Percentiles rank a stretch among this genome's conserved stretches.
These are phyloP conservation scores for Stagonosporopsis chrysanthemi DNA, from an alignment of 2,329 filamentous ascomycete genomes.

Conservation along the genomic window DNA sequence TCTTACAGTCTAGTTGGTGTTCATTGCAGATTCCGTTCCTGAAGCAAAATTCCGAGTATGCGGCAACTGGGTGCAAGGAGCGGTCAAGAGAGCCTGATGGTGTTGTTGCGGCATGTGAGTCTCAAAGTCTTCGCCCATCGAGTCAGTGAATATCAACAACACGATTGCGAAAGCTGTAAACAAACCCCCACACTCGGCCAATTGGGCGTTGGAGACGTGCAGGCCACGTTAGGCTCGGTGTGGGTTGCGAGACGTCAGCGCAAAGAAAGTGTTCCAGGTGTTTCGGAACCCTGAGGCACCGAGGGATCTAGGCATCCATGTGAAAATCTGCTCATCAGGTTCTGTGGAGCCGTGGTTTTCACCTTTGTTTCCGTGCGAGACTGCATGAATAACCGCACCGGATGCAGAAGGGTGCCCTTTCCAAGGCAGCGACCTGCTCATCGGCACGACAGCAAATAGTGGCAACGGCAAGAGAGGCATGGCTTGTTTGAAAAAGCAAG, in stretches of 20 bases:
- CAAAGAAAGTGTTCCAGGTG: constrained; percentile 32
- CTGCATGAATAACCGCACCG: constrained; percentile 24
- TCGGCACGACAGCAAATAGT: constrained; percentile 18
- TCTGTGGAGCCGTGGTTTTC: constrained; percentile 8
- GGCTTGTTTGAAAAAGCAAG: constrained; percentile 1
- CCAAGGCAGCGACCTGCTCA: constrained; percentile 41
- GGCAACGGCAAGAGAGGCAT: constrained; percentile 5
- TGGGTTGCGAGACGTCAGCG: constrained; percentile 30
- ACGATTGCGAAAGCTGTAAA: not conserved
- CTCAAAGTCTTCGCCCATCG: constrained; percentile 1
- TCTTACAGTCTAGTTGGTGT: not conserved
- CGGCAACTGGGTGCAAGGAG: not conserved
- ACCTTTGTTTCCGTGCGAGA: constrained; percentile 11
- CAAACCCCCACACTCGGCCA: not conserved
- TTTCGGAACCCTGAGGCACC: constrained; percentile 29
- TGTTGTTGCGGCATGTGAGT: not conserved
- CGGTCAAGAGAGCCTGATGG: not conserved
- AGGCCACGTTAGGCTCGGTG: constrained; percentile 1
- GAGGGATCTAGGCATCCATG: constrained; percentile 18
- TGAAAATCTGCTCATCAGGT: constrained; percentile 11
- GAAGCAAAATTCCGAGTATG: not conserved
- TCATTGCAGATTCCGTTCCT: not conserved
- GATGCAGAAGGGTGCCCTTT: constrained; percentile 28
- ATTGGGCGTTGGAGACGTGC: not conserved
- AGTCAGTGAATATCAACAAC: not conserved